Evolutionary conservation across 2,329 filamentous ascomycete species (phyloP).

Genomic region (Phymatotrichopsis omnivora): DNA sequence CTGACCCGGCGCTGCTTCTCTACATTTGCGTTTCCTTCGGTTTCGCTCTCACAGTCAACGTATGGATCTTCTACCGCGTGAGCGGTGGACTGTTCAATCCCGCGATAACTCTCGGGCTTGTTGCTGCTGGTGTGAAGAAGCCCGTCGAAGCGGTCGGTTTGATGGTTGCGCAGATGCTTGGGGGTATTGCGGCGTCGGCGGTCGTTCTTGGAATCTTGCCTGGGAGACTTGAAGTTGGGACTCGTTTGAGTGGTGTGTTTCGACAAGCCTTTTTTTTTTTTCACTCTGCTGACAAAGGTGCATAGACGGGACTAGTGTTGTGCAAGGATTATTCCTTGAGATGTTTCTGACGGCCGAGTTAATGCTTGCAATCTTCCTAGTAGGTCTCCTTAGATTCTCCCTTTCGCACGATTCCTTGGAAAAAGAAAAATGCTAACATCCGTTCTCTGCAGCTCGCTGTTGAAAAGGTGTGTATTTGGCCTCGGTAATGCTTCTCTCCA

Average conservation of each 20-base stretch:
- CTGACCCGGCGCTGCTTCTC: constrained; percentile 34
- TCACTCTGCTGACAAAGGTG: neutral
- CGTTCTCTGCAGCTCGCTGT: constrained; percentile 21
- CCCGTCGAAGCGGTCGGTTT: constrained; percentile 44
- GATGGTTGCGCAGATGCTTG: constrained; percentile 49
- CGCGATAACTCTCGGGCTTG: constrained; percentile 48
- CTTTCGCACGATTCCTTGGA: neutral
- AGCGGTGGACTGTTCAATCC: constrained; percentile 38
- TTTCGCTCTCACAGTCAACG: constrained; percentile 44
- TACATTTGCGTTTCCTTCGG: constrained; percentile 46
- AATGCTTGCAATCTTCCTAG: constrained; percentile 49
- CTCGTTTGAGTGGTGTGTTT: constrained; percentile 41
- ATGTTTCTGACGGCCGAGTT: constrained; percentile 55
- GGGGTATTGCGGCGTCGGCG: constrained; percentile 49
- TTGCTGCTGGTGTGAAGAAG: constrained; percentile 49
- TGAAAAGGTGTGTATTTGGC: constrained; percentile 16
- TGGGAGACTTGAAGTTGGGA: constrained; percentile 46
- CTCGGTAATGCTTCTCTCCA: neutral
- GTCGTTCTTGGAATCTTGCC: constrained; percentile 51
- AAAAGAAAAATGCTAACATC: constrained; percentile 11
- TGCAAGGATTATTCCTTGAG: constrained; percentile 56
- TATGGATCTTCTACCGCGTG: constrained; percentile 49
- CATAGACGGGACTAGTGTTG: constrained; percentile 39
- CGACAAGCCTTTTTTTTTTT: neutral
- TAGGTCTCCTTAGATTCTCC: neutral